These are phyloP conservation scores for Aspergillus ellipticus DNA, from an alignment of 495 filamentous ascomycete species.

Conservation along the genomic window DNA sequence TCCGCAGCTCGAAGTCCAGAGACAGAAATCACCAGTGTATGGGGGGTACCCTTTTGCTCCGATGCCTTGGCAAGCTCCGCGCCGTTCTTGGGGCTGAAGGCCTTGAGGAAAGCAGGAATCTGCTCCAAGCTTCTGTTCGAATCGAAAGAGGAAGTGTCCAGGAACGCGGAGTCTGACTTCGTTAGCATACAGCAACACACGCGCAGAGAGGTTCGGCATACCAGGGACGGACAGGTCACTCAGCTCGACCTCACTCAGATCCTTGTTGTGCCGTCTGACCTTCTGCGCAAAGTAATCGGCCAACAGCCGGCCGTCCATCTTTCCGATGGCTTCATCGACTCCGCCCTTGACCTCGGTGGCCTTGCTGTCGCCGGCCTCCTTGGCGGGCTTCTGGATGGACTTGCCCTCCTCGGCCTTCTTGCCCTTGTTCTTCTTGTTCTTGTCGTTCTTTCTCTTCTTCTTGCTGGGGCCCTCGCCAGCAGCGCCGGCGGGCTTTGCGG, in stretches of 20 bases:
- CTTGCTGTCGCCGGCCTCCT: constrained; percentile 55
- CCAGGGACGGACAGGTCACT: constrained; percentile 78
- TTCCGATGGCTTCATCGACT: constrained; percentile 75
- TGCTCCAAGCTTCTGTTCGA: constrained; percentile 60
- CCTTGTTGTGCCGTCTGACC: constrained; percentile 69
- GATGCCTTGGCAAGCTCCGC: constrained; percentile 55
- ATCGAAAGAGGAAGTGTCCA: constrained; percentile 71
- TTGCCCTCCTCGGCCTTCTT: constrained; percentile 36
- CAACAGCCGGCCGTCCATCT: constrained; percentile 77
- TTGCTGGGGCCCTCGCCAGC: constrained; percentile 29
- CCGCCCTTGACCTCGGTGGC: constrained; percentile 56
- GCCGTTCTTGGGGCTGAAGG: constrained; percentile 49
- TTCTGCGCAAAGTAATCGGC: constrained; percentile 83
- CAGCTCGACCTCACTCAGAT: constrained; percentile 77
- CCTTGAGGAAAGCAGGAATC: constrained; percentile 73
- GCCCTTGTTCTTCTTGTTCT: constrained; percentile 47
- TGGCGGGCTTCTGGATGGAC: constrained; percentile 49
- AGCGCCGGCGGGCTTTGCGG: constrained; percentile 22
- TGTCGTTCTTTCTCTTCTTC: constrained; percentile 44
- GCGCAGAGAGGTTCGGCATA: constrained; percentile 30
- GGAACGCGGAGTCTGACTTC: constrained; percentile 49
- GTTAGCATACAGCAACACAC: constrained; percentile 10
- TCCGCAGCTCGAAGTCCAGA: constrained; percentile 83
- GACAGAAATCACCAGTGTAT: constrained; percentile 76
- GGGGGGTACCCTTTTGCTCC: constrained; percentile 70